These are phyloP conservation scores for Sarocladiaceae sp. DNA, from an alignment of 2,329 filamentous ascomycete species.

Conservation along the genomic window DNA sequence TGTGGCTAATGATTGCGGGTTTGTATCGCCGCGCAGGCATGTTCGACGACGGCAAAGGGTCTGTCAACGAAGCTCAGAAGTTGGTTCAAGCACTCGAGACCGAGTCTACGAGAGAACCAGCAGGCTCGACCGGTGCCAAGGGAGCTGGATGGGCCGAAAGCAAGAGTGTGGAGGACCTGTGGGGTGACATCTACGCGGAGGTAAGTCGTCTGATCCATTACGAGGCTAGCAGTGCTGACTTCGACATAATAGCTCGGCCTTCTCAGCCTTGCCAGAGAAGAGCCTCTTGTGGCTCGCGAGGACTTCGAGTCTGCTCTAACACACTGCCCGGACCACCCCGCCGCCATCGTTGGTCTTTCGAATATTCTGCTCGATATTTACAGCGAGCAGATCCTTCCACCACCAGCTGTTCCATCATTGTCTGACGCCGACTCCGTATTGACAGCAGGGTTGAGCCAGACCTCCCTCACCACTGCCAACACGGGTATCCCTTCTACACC, in stretches of 20 bases:
- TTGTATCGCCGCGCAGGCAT: constrained; percentile 81
- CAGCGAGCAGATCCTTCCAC: constrained; percentile 60
- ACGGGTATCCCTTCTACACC: constrained; percentile 22
- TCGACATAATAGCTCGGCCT: constrained; percentile 55
- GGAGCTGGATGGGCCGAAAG: constrained; percentile 71
- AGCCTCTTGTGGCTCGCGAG: constrained; percentile 65
- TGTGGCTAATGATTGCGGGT: constrained; percentile 87
- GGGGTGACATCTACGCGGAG: constrained; percentile 79
- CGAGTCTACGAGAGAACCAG: constrained; percentile 58
- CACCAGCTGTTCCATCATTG: constrained; percentile 46
- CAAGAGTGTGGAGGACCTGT: constrained; percentile 78
- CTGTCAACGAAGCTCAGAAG: constrained; percentile 76
- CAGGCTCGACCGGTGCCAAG: constrained; percentile 58
- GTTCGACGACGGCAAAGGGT: constrained; percentile 74
- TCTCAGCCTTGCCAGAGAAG: constrained; percentile 57
- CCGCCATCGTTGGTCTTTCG: constrained; percentile 76
- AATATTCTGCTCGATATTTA: constrained; percentile 86
- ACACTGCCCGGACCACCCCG: constrained; percentile 73
- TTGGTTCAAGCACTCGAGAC: constrained; percentile 68
- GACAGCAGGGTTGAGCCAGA: too few relatives aligned
- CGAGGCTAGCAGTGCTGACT: constrained; percentile 18
- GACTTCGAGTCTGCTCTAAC: constrained; percentile 81
- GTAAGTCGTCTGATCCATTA: constrained; percentile 43
- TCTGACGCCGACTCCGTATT: constrained; percentile 14
- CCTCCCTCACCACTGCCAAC: constrained; percentile 30